Evolutionary conservation across 106 monocot genomes (phyloP).

Genomic region (Dioscorea zingiberensis): DNA sequence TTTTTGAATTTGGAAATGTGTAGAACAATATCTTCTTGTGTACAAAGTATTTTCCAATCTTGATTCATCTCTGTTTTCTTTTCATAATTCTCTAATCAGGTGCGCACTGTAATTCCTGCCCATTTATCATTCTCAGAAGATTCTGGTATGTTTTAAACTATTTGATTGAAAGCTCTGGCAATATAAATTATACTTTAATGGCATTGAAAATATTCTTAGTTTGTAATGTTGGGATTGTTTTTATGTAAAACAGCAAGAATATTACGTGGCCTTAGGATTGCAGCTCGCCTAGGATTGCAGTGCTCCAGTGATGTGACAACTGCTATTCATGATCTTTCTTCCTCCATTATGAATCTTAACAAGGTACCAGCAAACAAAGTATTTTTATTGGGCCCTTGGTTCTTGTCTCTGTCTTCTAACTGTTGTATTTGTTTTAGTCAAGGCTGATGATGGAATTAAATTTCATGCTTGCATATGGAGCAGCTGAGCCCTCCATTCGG

Average conservation of each 20-base stretch:
- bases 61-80: neutral
- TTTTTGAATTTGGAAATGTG: constrained; percentile 2
- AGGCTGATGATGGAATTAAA: constrained; percentile 92
- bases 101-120: constrained; percentile 78
- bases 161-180: neutral
- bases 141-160: constrained; percentile 45
- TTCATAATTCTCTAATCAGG: constrained; percentile 23
- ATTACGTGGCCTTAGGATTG: constrained; percentile 89
- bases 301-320: constrained; percentile 60
- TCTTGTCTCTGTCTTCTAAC: neutral
- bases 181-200: neutral
- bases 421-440: constrained; percentile 37
- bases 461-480: constrained; percentile 91
- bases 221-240: constrained; percentile 1
- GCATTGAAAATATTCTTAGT: neutral
- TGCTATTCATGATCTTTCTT: constrained; percentile 57
- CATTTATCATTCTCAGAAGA: constrained; percentile 74
- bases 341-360: constrained; percentile 44
- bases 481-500: constrained; percentile 71
- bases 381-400: neutral
- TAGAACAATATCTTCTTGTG: neutral
- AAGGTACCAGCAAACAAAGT: constrained; percentile 35
- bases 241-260: constrained; percentile 60
- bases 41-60: neutral
- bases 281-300: constrained; percentile 70